Evolutionary conservation across 306 rosid genomes (phyloP), one percentile per base, ranked within the genome.

Genomic region (Mimosa bimucronata): DNA sequence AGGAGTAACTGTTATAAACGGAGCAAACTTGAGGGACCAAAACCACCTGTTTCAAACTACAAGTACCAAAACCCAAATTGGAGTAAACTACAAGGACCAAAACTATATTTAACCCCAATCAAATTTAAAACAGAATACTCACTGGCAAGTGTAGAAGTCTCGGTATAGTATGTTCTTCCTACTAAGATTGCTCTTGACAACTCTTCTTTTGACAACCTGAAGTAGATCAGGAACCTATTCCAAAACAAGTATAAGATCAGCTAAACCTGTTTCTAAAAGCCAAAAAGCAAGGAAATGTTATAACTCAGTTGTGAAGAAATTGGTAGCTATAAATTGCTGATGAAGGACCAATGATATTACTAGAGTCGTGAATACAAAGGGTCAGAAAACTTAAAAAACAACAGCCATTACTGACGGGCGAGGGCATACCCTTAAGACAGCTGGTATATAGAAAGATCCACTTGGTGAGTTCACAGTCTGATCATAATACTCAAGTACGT

Each of bases 401-500:
- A 72, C 75, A 58, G 29, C 81, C 41, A 68, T 41, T 46, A 25
- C 21, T 5, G 7, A n/a, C n/a, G n/a, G n/a, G n/a, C n/a, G n/a
- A n/a, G 40, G 45, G 65, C 88, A 70, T 90, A 94, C 98, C 97
- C 98, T 81, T 85, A 94, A 87, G 50, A 94, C 98, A 82, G 97
- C 98, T 23, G 98, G 98, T 76, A 94, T 94, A 82, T 91, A 91
- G 90, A 83, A 94, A 77, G 97, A 89, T 83, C 98, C 98, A 74
- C 81, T 84, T 13, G 97, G 94, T 52, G 97, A 94, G 79, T 89
- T 94, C 73, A 94, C 97, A 34, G 98, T 92, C 91, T 89, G 94
- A 64, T 88, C 92, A 84, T 94, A 94, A 82, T 94, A 94, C 84
- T 94, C 98, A 70, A 94, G 93, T 9, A 94, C 97, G 77, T 92